A percentile compares a stretch with the other conserved stretches of the same genome.
phyloP scores from a whole-genome alignment of 768 basidiomycete species.

The Glaciozyma martinii region DNA sequence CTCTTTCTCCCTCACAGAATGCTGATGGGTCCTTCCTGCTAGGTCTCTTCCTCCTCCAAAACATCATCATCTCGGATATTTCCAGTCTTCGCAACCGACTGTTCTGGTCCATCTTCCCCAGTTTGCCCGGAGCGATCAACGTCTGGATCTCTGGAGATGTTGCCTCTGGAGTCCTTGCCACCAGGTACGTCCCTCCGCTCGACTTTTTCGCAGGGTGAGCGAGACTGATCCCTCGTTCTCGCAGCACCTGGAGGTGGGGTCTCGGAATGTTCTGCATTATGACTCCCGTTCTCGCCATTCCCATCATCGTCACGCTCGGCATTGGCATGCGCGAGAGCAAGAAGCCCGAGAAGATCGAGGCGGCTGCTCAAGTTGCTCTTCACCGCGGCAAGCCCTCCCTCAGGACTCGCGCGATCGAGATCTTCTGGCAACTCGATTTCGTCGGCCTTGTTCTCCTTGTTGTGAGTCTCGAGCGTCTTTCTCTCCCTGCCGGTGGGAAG shows the following conservation, averaged over 20 bases:
- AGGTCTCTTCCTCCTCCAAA: constrained; percentile 11
- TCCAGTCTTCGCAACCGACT: constrained; percentile 26
- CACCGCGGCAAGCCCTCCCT: background rate
- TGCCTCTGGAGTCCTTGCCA: constrained; percentile 28
- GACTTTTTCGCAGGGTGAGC: too few species aligned
- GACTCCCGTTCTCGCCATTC: constrained; percentile 34
- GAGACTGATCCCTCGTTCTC: background rate
- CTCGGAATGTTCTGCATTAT: constrained; percentile 37
- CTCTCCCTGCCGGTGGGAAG: constrained; percentile 38
- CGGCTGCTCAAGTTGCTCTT: background rate
- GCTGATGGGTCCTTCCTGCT: background rate
- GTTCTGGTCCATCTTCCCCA: constrained; percentile 38
- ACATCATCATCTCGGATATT: constrained; percentile 34
- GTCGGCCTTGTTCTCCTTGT: constrained; percentile 38
- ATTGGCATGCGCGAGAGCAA: constrained; percentile 22
- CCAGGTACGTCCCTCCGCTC: background rate
- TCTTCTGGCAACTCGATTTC: constrained; percentile 39
- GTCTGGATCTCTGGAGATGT: constrained; percentile 37
- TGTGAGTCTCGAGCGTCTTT: constrained; percentile 35
- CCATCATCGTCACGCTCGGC: constrained; percentile 37
- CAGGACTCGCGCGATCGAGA: constrained; percentile 8
- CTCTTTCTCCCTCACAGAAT: constrained; percentile 33
- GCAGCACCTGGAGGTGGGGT: background rate
- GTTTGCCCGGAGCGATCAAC: constrained; percentile 37
- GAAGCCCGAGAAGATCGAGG: constrained; percentile 7